Evolutionary conservation across 2,329 filamentous ascomycete species (phyloP).

Genomic region (Colletotrichum sp.): DNA sequence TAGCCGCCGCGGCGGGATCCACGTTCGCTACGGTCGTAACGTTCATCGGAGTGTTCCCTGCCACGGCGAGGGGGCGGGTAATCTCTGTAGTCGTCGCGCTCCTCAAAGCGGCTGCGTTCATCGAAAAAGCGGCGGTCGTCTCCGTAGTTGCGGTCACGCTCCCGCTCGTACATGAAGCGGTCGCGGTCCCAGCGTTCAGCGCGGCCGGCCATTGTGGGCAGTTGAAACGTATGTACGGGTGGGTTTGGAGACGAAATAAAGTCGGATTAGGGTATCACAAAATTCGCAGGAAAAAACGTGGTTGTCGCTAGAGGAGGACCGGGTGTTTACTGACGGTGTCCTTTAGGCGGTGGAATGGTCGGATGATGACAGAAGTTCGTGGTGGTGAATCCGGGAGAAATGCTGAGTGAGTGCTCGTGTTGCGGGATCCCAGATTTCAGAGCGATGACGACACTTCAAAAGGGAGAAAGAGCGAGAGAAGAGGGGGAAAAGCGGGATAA

Average conservation of each 20-base stretch:
- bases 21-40: slow-evolving; percentile 47
- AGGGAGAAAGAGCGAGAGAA: background rate
- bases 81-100: slow-evolving; percentile 20
- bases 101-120: slow-evolving; percentile 34
- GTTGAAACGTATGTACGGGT: background rate
- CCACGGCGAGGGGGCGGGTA: slow-evolving; percentile 32
- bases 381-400: background rate
- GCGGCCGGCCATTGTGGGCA: slow-evolving; percentile 31
- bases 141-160: slow-evolving; percentile 50
- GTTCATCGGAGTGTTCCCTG: slow-evolving; percentile 55
- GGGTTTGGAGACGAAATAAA: background rate
- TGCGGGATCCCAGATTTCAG: slow-evolving; percentile 11
- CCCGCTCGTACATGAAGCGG: slow-evolving; percentile 50
- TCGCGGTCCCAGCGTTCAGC: slow-evolving; percentile 60
- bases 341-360: background rate
- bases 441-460: slow-evolving; percentile 17
- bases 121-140: slow-evolving; percentile 56
- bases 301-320: background rate
- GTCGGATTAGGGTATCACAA: slow-evolving; percentile 6
- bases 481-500: slow-evolving; percentile 15
- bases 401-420: background rate
- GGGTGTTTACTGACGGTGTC: background rate
- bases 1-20: slow-evolving; percentile 38
- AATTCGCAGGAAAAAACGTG: background rate
- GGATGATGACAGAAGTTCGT: slow-evolving; percentile 10